These are phyloP conservation scores for Suillus subalutaceus DNA, from an alignment of 768 basidiomycete species.

Conservation along the genomic window DNA sequence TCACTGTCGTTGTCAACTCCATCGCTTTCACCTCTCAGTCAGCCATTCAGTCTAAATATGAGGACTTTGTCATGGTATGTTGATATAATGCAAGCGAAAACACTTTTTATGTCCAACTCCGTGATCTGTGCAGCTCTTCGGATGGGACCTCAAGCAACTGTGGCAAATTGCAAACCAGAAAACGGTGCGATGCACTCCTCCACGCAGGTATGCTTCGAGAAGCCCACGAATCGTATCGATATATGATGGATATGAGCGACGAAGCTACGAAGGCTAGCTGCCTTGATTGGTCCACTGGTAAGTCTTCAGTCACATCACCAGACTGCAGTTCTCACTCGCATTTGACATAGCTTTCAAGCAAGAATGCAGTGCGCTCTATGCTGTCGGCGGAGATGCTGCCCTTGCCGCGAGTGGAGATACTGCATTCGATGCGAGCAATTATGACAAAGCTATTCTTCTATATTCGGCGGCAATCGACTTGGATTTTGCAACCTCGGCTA, in stretches of 20 bases:
- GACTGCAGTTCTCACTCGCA: neutral
- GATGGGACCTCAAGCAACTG: neutral
- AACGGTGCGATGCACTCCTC: neutral
- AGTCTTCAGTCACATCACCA: neutral
- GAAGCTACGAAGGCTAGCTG: neutral
- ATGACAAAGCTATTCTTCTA: neutral
- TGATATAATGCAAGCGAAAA: neutral
- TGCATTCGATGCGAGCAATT: neutral
- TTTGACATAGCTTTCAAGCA: neutral
- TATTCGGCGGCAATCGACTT: neutral
- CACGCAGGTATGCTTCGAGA: neutral
- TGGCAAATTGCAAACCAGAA: neutral
- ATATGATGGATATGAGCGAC: neutral
- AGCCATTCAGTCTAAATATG: neutral
- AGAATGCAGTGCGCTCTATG: neutral
- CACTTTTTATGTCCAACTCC: no score
- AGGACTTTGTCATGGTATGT: neutral
- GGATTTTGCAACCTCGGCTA: neutral
- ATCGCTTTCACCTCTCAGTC: neutral
- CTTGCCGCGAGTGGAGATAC: neutral
- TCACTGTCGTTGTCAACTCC: neutral
- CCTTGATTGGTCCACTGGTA: neutral
- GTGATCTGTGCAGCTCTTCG: neutral
- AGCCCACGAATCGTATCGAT: neutral
- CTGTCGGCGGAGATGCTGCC: neutral